Percentiles rank a stretch among this genome's conserved stretches.
phyloP scores from a whole-genome alignment of 1,139 yeast species.

The Suhomyces bokatorum region DNA sequence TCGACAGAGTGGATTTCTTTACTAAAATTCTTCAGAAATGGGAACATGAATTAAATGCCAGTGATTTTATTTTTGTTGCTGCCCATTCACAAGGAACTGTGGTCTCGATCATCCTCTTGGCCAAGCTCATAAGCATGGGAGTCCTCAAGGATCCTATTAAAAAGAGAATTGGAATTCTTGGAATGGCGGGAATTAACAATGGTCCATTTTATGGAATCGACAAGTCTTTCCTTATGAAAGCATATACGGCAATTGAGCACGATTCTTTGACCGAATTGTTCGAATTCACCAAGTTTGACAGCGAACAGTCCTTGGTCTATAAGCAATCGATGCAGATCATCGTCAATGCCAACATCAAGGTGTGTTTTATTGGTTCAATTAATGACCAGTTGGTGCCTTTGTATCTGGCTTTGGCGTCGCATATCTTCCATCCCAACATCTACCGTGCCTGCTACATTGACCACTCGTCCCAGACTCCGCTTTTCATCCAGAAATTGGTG shows the following conservation, averaged over 20 bases:
- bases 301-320: conserved; percentile 70
- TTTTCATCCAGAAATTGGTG: conserved; percentile 47
- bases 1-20: conserved; percentile 81
- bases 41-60: conserved; percentile 65
- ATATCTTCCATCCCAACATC: conserved; percentile 84
- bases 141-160: conserved; percentile 50
- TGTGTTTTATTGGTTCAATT: conserved; percentile 81
- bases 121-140: conserved; percentile 70
- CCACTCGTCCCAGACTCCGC: conserved; percentile 50
- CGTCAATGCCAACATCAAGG: conserved; percentile 69
- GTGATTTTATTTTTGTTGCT: conserved; percentile 86
- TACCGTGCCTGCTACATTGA: conserved; percentile 89
- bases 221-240: conserved; percentile 77
- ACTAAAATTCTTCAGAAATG: conserved; percentile 71
- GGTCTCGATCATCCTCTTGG: conserved; percentile 76
- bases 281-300: conserved; percentile 77
- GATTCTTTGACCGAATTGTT: conserved; percentile 83
- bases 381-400: conserved; percentile 92
- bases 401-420: conserved; percentile 82
- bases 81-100: conserved; percentile 97
- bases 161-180: conserved; percentile 69
- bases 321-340: conserved; percentile 66
- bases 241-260: conserved; percentile 86
- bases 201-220: conserved; percentile 94
- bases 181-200: conserved; percentile 94